Evolutionary conservation across 1,284 basidiomycete genomes (phyloP).

Genomic region (Pseudozyma pruni): DNA sequence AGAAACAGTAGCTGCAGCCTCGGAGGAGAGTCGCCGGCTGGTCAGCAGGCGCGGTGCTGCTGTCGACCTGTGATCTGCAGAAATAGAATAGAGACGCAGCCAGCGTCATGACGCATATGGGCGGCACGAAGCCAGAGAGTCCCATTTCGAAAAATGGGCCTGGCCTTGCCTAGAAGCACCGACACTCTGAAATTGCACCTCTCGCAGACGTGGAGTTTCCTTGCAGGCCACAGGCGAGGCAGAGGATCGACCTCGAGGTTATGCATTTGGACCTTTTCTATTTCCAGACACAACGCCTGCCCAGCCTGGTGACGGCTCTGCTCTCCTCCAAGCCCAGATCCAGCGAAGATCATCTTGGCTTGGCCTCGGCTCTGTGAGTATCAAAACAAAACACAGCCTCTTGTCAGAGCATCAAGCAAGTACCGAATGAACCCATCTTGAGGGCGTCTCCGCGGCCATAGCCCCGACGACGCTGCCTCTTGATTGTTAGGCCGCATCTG

Average conservation of each 20-base stretch:
- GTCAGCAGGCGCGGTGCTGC: slow-evolving; percentile 1
- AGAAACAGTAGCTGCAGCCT: neutral
- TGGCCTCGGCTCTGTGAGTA: too few species aligned
- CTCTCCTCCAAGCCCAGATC: neutral
- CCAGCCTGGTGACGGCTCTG: too few species aligned
- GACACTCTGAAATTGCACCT: slow-evolving; percentile 6
- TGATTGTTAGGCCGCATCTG: slow-evolving; percentile 1
- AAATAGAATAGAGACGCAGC: neutral
- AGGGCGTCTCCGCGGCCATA: too few species aligned
- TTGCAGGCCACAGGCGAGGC: slow-evolving; percentile 3
- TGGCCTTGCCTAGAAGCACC: too few species aligned
- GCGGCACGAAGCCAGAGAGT: slow-evolving; percentile 8
- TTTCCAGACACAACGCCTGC: slow-evolving; percentile 6
- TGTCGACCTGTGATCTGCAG: slow-evolving; percentile 26
- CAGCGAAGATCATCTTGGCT: neutral
- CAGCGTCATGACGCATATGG: slow-evolving; percentile 39
- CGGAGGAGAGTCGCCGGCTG: slow-evolving; percentile 33
- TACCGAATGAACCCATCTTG: too few species aligned
- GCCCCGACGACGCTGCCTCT: neutral
- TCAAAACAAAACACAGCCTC: neutral
- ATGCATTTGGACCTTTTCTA: slow-evolving; percentile 8
- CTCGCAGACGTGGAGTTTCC: neutral
- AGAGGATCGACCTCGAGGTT: slow-evolving; percentile 6
- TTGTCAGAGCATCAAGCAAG: too few species aligned
- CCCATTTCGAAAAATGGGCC: neutral